Evolutionary conservation across 495 filamentous ascomycete genomes (phyloP).

Genomic region (Tuber umbilicatum): DNA sequence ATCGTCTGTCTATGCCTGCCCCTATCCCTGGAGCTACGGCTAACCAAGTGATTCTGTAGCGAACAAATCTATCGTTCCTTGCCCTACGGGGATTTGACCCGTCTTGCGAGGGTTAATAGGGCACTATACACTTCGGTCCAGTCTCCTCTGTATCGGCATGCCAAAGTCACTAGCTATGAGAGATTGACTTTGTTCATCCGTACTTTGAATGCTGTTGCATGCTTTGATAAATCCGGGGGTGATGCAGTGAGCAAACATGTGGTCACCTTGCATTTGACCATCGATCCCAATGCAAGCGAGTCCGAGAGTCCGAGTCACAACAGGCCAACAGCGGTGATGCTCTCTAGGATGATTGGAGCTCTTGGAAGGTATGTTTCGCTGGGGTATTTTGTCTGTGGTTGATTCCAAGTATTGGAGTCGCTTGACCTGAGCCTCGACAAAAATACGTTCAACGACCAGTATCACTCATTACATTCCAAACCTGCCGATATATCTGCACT

Average conservation of each 20-base stretch:
- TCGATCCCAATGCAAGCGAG: constrained; percentile 42
- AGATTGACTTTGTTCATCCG: constrained; percentile 40
- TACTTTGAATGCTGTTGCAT: constrained; percentile 40
- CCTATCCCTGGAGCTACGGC: background rate
- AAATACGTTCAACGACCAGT: background rate
- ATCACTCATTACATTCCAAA: background rate
- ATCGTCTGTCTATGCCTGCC: constrained; percentile 32
- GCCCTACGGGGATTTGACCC: constrained; percentile 33
- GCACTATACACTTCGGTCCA: constrained; percentile 42
- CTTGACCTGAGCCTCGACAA: constrained; percentile 3
- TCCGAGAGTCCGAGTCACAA: constrained; percentile 23
- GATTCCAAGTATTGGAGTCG: background rate
- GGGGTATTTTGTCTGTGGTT: background rate
- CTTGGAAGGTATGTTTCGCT: constrained; percentile 33
- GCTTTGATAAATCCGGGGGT: constrained; percentile 40
- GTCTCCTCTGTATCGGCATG: constrained; percentile 43
- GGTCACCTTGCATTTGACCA: constrained; percentile 35
- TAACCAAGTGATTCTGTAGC: constrained; percentile 10
- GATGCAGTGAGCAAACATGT: constrained; percentile 42
- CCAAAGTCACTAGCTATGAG: constrained; percentile 36
- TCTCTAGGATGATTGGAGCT: constrained; percentile 35
- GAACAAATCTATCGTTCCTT: constrained; percentile 42
- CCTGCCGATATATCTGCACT: background rate
- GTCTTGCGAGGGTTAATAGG: constrained; percentile 40
- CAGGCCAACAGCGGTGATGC: constrained; percentile 40